These are phyloP conservation scores for Tolypocladium inflatum DNA, from an alignment of 2,329 filamentous ascomycete genomes.

Conservation along the genomic window DNA sequence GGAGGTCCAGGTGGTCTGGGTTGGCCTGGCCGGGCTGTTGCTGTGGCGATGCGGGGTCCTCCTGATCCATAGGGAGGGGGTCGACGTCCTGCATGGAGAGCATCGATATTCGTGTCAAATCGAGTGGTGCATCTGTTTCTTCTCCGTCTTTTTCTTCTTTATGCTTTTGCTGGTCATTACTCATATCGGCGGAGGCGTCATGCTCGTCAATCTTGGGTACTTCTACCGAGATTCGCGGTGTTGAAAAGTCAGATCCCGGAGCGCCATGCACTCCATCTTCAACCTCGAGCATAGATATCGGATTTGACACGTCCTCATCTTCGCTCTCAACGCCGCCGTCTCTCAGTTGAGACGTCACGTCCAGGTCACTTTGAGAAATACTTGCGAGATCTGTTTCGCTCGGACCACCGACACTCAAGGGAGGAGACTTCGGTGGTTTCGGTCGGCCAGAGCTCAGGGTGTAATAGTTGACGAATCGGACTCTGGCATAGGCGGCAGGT, in stretches of 20 bases:
- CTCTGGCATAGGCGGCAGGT: slow-evolving; percentile 31
- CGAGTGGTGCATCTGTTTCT: neutral
- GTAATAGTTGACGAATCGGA: slow-evolving; percentile 85
- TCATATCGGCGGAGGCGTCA: neutral
- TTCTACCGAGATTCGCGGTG: neutral
- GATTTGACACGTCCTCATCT: neutral
- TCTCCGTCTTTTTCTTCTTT: neutral
- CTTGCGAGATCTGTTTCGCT: slow-evolving; percentile 2
- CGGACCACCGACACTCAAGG: slow-evolving; percentile 1
- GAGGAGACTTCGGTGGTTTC: slow-evolving; percentile 29
- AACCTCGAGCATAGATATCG: neutral
- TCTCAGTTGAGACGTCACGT: neutral
- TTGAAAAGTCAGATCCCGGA: neutral
- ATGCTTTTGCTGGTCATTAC: neutral
- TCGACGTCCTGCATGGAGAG: slow-evolving; percentile 27
- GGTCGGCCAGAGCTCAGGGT: slow-evolving; percentile 70
- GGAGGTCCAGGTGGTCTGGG: slow-evolving; percentile 19
- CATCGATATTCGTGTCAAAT: slow-evolving; percentile 15
- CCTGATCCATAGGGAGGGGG: slow-evolving; percentile 26
- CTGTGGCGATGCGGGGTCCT: neutral
- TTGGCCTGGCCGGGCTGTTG: neutral
- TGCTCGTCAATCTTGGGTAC: neutral
- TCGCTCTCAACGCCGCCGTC: neutral
- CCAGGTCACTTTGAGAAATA: neutral
- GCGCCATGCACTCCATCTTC: neutral